Base-by-base conservation (phyloP, 352 stramenopile species). In the Detonula confervacea region DNA sequence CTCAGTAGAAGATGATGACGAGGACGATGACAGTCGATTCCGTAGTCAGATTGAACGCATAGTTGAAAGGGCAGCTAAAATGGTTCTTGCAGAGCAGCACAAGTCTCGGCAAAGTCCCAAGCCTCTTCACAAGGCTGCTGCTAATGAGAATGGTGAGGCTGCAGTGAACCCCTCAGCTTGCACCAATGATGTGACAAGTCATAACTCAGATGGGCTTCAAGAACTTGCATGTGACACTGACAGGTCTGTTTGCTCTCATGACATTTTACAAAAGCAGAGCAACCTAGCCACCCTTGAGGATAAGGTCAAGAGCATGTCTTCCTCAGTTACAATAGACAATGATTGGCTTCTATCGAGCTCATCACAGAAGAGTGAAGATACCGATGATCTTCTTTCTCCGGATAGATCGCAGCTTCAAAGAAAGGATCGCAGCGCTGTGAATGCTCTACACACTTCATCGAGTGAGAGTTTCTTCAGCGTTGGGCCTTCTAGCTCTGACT, bases 11-110 rank as follows among this genome's bases (percentile, higher is more conserved):
- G 55, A 61, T 30, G 67, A 77, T 27, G 67, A 69, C n/a, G n/a
- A n/a, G n/a, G n/a, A n/a, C n/a, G n/a, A n/a, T 59, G 68, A 69
- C 30, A 69, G 55, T 42, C 68, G 39, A 9, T 60, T 69, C 35
- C 55, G 39, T 12, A 63, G 37, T 1, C 65, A 81, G 27, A 71
- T 75, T 25, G 35, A 77, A 68, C 44, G 56, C 33, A 73, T 77
- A 33, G 62, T 80, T 35, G 35, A 73, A 33, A 57, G 72, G 33
- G 72, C 72, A 49, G 63, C 72, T 14, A 62, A 80, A 27, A 74
- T 80, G 59, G 72, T 80, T 1, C 14, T 80, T 2, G 47, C 63
- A 12, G 55, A 72, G 18, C 59, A 62, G n/a, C n/a, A n/a, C 14
- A 52, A 66, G 18, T 24, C 29, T 33, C 16, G 22, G 9, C 27